A percentile compares a stretch with the other conserved stretches of the same genome.
Evolutionary conservation across 768 basidiomycete species (phyloP).

Genomic region (Termitomyces sp.): DNA sequence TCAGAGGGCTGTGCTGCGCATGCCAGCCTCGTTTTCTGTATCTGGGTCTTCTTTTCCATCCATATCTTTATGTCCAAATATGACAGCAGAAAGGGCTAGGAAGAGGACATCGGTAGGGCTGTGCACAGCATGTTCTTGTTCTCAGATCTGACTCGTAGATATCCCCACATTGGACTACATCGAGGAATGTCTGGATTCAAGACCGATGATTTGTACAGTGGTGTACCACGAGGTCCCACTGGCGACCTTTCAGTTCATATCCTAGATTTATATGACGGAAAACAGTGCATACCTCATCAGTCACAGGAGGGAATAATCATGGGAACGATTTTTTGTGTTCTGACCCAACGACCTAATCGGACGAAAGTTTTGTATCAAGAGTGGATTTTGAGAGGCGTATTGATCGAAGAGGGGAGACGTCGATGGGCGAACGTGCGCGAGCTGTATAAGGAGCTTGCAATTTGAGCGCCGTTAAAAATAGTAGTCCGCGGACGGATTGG

Average conservation of each 20-base stretch:
- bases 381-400: background rate
- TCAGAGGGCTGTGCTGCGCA: background rate
- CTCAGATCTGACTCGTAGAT: background rate
- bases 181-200: background rate
- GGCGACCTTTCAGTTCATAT: background rate
- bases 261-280: background rate
- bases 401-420: background rate
- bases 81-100: background rate
- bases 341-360: too few species aligned
- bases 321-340: too few species aligned
- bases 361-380: background rate
- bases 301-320: background rate
- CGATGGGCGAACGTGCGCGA: background rate
- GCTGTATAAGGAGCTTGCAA: background rate
- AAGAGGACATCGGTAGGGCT: background rate
- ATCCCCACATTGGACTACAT: background rate
- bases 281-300: background rate
- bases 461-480: background rate
- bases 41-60: background rate
- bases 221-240: background rate
- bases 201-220: background rate
- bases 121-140: background rate
- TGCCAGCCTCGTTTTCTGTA: background rate
- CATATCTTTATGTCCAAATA: background rate
- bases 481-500: background rate